Conservation (phyloP, 371 early-diverging fungal species). For the Actinomortierella wolfii region DNA sequence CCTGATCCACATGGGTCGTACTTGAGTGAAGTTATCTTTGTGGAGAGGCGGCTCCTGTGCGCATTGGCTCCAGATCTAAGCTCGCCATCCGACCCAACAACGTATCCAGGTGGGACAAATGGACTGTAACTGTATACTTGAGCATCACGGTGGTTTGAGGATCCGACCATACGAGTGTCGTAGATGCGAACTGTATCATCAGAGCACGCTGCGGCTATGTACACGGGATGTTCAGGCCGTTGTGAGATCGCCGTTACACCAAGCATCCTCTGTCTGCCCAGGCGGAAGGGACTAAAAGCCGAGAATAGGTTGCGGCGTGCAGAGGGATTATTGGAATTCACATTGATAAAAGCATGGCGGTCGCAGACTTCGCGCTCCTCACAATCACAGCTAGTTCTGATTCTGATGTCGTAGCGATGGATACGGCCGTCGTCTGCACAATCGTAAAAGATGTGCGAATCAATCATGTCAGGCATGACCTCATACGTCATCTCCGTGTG, state of each 20-base stretch:
- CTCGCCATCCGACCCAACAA: conserved; percentile 12
- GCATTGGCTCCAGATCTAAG: conserved; percentile 8
- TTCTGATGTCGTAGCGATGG: conserved; percentile 46
- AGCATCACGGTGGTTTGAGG: conserved; percentile 20
- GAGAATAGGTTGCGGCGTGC: conserved; percentile 6
- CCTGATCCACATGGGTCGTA: conserved; percentile 40
- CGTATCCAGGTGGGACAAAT: conserved; percentile 20
- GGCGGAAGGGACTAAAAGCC: conserved; percentile 7
- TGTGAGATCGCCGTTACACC: conserved; percentile 45
- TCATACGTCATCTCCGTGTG: conserved; percentile 37
- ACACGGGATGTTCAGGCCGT: conserved; percentile 42
- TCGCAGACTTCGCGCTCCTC: conserved; percentile 24
- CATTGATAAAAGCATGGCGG: conserved; percentile 37
- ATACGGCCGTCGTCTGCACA: conserved; percentile 46
- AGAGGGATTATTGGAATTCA: conserved; percentile 23
- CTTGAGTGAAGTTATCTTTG: conserved; percentile 37
- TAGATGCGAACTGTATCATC: conserved; percentile 50
- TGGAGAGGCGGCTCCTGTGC: conserved; percentile 15
- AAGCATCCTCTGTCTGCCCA: conserved; percentile 4
- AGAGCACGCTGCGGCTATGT: conserved; percentile 47
- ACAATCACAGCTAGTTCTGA: conserved; percentile 37
- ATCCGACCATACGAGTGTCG: conserved; percentile 28
- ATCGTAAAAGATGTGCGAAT: conserved; percentile 41
- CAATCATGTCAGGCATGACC: conserved; percentile 34
- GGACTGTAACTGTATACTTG: conserved; percentile 49